phyloP scores from a whole-genome alignment of 495 filamentous ascomycete species.

The Neurospora cerealis region DNA sequence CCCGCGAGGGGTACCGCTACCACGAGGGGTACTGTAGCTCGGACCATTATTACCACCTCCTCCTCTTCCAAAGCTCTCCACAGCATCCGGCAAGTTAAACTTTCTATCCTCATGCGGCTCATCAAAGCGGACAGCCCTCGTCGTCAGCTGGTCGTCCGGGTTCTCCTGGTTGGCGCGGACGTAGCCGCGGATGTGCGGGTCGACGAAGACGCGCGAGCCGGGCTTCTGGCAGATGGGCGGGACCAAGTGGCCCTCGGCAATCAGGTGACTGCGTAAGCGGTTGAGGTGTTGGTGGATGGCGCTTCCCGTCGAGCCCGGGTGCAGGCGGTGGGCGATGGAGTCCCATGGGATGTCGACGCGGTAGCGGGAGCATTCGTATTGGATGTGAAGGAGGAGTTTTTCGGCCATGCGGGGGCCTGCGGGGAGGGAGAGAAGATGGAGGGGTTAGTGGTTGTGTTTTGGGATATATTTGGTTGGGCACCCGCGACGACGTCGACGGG shows the following conservation, averaged over 20 bases:
- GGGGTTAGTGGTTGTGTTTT: no score
- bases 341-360: conserved; percentile 22
- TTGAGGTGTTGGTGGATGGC: conserved; percentile 20
- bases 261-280: conserved; percentile 15
- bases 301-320: conserved; percentile 21
- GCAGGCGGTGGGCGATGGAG: conserved; percentile 20
- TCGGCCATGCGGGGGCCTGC: conserved; percentile 28
- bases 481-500: no score
- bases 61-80: neutral
- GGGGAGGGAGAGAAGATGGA: no score
- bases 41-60: neutral
- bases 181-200: conserved; percentile 20
- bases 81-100: conserved; percentile 15
- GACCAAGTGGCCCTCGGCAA: conserved; percentile 26
- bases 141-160: neutral
- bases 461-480: neutral
- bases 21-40: neutral
- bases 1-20: neutral
- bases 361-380: conserved; percentile 20
- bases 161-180: conserved; percentile 11
- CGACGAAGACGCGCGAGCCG: neutral
- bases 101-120: conserved; percentile 19
- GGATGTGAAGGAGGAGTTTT: conserved; percentile 23
- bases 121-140: conserved; percentile 15
- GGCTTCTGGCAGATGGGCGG: conserved; percentile 20